Base-by-base conservation (phyloP, 768 basidiomycete genomes). In the Gelatoporia subvermispora region DNA sequence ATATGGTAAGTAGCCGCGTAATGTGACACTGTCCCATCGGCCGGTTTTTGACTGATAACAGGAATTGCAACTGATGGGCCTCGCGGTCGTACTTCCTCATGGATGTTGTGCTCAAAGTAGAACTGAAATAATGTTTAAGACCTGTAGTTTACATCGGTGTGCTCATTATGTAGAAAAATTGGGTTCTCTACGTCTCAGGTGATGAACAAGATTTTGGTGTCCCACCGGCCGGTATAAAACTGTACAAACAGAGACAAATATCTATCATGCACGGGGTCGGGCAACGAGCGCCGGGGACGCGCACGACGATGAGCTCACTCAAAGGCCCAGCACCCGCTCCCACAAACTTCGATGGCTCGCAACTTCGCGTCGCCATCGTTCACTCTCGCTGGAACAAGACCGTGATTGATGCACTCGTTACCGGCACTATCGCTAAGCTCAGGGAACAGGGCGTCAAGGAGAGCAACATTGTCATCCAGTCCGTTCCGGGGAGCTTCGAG, bases 401-500 rank as follows among this genome's bases (percentile, higher is more conserved):
- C 17, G 83, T 99, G 62, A 88, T 98, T 60, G 84, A 89, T 11
- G 81, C 91, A 10, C 80, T 99, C 43, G 72, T 99, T 49, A 69
- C 77, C 1, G 96, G 96, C 34, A 81, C 87, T 3, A 68, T 91
- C 46, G 69, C 72, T 18, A 93, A 91, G 63, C 78, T 99, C 56
- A 86, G 83, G 69, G 82, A 82, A 60, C 72, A 77, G 28, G 95
- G 95, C 21, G 95, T 98, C 54, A 88, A 88, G 71, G 81, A 90
- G 43, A 75, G 76, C 63, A 94, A 97, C 60, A 97, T 99, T 60
- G 77, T 93, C 43, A 71, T 94, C 38, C 86, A 94, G 71, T 86
- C 84, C 31, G 93, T 99, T 1, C 93, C 95, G 0, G 96, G 96
- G 8, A 91, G 88, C 69, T 99, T 84, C 65, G 96, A 99, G 73